These are phyloP conservation scores for Cornus kousa DNA, from an alignment of 148 eudicot species.

Conservation along the genomic window DNA sequence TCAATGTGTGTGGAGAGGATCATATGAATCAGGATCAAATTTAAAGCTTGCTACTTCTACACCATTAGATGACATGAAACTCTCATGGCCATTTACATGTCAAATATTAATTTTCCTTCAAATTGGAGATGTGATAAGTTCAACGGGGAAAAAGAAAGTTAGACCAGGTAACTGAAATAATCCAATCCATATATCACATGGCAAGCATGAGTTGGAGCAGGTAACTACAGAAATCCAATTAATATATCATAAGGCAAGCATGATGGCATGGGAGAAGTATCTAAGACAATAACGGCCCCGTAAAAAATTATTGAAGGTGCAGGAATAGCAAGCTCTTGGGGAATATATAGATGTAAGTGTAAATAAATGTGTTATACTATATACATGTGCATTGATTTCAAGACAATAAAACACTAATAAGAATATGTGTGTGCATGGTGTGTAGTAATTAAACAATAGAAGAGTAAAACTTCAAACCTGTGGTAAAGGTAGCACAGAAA, in stretches of 20 bases:
- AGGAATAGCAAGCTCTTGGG: too few relatives aligned
- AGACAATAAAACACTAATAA: too few relatives aligned
- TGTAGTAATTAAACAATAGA: too few relatives aligned
- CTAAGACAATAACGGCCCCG: not conserved
- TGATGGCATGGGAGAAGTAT: not conserved
- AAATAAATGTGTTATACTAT: too few relatives aligned
- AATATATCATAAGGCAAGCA: not conserved
- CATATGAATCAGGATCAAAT: too few relatives aligned
- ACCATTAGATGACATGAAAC: too few relatives aligned
- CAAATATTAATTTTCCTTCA: not conserved
- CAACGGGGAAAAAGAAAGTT: not conserved
- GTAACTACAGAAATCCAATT: not conserved
- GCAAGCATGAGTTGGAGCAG: not conserved
- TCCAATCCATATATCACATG: not conserved
- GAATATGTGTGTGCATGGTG: too few relatives aligned
- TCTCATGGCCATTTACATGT: not conserved
- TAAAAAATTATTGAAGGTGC: too few relatives aligned
- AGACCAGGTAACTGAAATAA: not conserved
- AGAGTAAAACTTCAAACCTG: constrained; percentile 28
- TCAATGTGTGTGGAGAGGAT: too few relatives aligned
- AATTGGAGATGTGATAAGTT: not conserved
- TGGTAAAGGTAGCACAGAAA: constrained; percentile 43
- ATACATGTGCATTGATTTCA: too few relatives aligned
- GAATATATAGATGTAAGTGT: too few relatives aligned
- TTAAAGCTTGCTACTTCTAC: too few relatives aligned